These are phyloP conservation scores for Zygosaccharomyces bailii DNA, from an alignment of 805 yeast genomes.

Conservation along the genomic window DNA sequence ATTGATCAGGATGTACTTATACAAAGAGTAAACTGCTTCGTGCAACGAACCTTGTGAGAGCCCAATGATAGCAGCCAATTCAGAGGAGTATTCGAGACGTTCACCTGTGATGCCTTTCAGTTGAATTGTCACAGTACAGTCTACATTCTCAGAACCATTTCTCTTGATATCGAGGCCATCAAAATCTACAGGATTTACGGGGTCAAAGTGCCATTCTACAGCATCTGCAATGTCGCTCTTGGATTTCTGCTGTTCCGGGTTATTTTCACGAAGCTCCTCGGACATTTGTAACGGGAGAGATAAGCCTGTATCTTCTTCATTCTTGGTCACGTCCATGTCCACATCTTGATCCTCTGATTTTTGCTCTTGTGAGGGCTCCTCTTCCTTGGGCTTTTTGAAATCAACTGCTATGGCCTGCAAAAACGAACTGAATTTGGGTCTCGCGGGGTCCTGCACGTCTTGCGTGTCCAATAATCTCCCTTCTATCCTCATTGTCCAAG, in stretches of 20 bases:
- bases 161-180: conserved; percentile 90
- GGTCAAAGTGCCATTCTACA: conserved; percentile 88
- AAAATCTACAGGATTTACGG: conserved; percentile 51
- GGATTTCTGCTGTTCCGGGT: conserved; percentile 34
- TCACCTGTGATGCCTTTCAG: conserved; percentile 71
- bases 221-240: conserved; percentile 26
- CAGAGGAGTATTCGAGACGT: conserved; percentile 56
- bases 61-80: conserved; percentile 69
- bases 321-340: conserved; percentile 12
- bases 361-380: conserved; percentile 7
- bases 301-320: conserved; percentile 9
- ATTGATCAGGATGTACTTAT: conserved; percentile 75
- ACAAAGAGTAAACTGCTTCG: conserved; percentile 71
- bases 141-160: conserved; percentile 61
- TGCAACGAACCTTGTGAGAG: conserved; percentile 78
- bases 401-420: conserved; percentile 84
- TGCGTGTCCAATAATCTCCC: conserved; percentile 66
- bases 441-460: conserved; percentile 44
- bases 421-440: conserved; percentile 71
- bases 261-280: conserved; percentile 32
- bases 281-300: conserved; percentile 17
- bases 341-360: conserved; percentile 13
- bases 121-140: conserved; percentile 72
- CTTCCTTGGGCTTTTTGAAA: conserved; percentile 36
- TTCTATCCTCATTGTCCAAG: conserved; percentile 87